Evolutionary conservation across 2,329 filamentous ascomycete species (phyloP).

Genomic region (Fusarium sp.): DNA sequence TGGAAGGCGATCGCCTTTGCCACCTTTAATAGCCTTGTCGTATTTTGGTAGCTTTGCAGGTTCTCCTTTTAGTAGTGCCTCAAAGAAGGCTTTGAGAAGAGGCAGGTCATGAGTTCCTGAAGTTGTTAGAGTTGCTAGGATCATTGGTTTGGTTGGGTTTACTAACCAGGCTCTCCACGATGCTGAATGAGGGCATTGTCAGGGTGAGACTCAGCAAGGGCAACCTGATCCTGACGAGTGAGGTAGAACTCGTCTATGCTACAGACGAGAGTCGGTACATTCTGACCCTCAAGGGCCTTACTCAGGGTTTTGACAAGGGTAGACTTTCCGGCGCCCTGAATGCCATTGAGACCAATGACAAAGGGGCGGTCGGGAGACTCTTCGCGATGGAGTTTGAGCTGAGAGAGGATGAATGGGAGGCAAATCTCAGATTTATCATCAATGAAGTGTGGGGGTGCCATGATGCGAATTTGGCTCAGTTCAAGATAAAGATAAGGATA

Average conservation of each 20-base stretch:
- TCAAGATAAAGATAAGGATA: conserved; percentile 15
- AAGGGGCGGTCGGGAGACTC: conserved; percentile 68
- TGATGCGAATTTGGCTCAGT: conserved; percentile 25
- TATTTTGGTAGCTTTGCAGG: conserved; percentile 77
- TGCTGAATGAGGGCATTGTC: conserved; percentile 83
- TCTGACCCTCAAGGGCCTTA: conserved; percentile 67
- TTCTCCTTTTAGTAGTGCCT: conserved; percentile 64
- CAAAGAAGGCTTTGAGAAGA: conserved; percentile 74
- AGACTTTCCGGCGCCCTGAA: conserved; percentile 94
- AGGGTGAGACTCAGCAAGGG: conserved; percentile 74
- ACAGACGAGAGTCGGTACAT: conserved; percentile 77
- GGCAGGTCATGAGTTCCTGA: conserved; percentile 77
- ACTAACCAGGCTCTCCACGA: conserved; percentile 79
- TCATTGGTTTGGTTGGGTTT: neutral
- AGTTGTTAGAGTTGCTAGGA: conserved; percentile 11
- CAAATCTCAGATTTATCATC: conserved; percentile 85
- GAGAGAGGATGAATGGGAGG: conserved; percentile 80
- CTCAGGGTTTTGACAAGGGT: conserved; percentile 81
- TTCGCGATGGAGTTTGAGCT: conserved; percentile 65
- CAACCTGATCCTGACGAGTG: conserved; percentile 74
- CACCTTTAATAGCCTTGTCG: conserved; percentile 83
- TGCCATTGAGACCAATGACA: conserved; percentile 88
- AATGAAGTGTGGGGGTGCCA: conserved; percentile 61
- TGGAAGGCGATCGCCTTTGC: conserved; percentile 81
- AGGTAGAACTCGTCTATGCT: conserved; percentile 95